Conservation (phyloP, 768 basidiomycete genomes). For the Coprinopsis cinerea region DNA sequence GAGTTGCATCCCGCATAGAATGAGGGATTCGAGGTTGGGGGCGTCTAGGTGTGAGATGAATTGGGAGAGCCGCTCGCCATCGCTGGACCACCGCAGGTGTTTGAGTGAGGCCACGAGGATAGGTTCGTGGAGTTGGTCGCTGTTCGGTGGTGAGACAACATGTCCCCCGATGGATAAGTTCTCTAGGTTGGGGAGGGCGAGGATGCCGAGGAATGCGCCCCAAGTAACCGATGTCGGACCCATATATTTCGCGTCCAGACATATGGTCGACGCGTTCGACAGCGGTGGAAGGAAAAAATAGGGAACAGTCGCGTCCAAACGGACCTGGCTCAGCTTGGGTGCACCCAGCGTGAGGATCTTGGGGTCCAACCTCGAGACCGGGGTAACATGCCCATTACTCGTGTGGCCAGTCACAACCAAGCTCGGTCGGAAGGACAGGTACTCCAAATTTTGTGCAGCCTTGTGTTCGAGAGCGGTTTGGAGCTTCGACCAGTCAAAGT, state of each 20-base stretch:
- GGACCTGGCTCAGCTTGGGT: constrained; percentile 5
- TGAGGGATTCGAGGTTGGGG: constrained; percentile 3
- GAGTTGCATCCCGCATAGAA: constrained; percentile 9
- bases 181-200: constrained; percentile 4
- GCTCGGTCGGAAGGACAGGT: constrained; percentile 9
- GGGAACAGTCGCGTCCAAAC: constrained; percentile 10
- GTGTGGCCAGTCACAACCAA: constrained; percentile 3
- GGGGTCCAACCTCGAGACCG: background rate
- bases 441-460: constrained; percentile 4
- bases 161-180: constrained; percentile 8
- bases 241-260: constrained; percentile 9
- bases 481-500: constrained; percentile 7
- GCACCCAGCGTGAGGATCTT: constrained; percentile 8
- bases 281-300: constrained; percentile 12
- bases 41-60: constrained; percentile 9
- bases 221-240: constrained; percentile 7
- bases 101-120: background rate
- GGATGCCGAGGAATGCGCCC: constrained; percentile 4
- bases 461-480: background rate
- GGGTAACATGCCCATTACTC: constrained; percentile 2
- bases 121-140: background rate
- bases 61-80: background rate
- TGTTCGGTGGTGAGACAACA: background rate
- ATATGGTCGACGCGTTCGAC: constrained; percentile 3
- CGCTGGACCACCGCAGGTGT: constrained; percentile 2